Evolutionary conservation across 78 protist genomes (phyloP), one percentile per base, ranked within the genome.

Genomic region (Dictyostelium firmibasis): DNA sequence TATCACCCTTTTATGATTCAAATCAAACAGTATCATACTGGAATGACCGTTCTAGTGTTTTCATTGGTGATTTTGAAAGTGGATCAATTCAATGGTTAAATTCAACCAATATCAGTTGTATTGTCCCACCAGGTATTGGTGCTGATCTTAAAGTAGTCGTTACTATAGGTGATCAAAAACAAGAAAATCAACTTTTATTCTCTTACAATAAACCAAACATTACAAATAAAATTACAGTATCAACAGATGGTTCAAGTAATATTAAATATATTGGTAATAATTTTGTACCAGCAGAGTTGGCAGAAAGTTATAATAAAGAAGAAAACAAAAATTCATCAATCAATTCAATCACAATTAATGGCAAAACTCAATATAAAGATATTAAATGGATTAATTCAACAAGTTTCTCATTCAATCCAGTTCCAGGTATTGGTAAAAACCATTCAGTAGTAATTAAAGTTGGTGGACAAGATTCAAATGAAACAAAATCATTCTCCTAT

Each of bases 401-500:
- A 0, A 23, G 20, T 33, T 74, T 76, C 33, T 18, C 35, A 23
- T 86, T 83, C n/a, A 86, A 53, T 10, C n/a, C 62, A 23, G 84
- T 53, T 20, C 23, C 67, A 20, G 67, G 67, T 57, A 57, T 57
- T 57, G 67, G 67, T 57, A 57, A 57, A 57, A 57, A 57, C 4
- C 67, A 57, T 57, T 57, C 67, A 57, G 67, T 57, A 0, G 36
- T 6, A 50, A 1, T 75, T 74, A 33, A 7, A 13, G 20, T 20
- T n/a, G 83, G 67, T 20, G 67, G 67, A 20, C 67, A 57, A 57
- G 20, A 57, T 20, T 57, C 60, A 33, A n/a, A 25, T 18, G 79
- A 86, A 23, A 33, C 57, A 0, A 50, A 38, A 7, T 57, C 67
- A 20, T 86, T 86, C 62, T 76, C 92, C 10, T 86, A 86, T 38